phyloP scores from a whole-genome alignment of 208 protist species.

The Sergeia podlipaevii region DNA sequence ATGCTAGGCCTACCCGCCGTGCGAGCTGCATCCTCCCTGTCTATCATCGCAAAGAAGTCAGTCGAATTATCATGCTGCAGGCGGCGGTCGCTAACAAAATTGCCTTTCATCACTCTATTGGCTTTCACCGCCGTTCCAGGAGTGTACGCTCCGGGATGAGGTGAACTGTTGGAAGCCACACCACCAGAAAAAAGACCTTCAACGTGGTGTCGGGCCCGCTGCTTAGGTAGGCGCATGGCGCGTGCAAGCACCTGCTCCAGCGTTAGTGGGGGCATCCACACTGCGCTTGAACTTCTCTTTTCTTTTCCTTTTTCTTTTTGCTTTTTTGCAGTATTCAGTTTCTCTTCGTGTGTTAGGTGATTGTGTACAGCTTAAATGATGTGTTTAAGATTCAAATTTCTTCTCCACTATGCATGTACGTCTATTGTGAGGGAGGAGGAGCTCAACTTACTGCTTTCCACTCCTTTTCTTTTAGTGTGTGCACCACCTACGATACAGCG shows the following conservation, averaged over 20 bases:
- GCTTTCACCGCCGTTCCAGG: background rate
- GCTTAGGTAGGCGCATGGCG: conserved; percentile 67
- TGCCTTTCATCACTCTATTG: background rate
- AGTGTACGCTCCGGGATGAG: background rate
- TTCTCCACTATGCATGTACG: too few species aligned
- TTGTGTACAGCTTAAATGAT: too few species aligned
- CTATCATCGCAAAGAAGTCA: conserved; percentile 55
- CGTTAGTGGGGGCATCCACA: conserved; percentile 60
- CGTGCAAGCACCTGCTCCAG: conserved; percentile 86
- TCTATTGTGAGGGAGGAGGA: too few species aligned
- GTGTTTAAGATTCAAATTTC: too few species aligned
- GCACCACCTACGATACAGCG: too few species aligned
- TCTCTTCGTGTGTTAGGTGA: too few species aligned
- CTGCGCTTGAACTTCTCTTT: background rate
- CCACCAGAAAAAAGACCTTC: conserved; percentile 11
- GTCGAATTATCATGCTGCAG: conserved; percentile 15
- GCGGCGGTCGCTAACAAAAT: background rate
- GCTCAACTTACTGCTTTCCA: too few species aligned
- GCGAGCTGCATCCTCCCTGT: conserved; percentile 52
- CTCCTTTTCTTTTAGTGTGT: too few species aligned
- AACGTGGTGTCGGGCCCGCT: conserved; percentile 21
- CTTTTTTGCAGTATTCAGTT: too few species aligned
- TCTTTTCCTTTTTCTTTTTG: conserved; percentile 14
- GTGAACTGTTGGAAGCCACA: background rate
- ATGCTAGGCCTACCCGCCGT: conserved; percentile 35